Evolutionary conservation across 2,329 filamentous ascomycete genomes (phyloP), one percentile per base, ranked within the genome.

Genomic region (Periglandula ipomoeae): DNA sequence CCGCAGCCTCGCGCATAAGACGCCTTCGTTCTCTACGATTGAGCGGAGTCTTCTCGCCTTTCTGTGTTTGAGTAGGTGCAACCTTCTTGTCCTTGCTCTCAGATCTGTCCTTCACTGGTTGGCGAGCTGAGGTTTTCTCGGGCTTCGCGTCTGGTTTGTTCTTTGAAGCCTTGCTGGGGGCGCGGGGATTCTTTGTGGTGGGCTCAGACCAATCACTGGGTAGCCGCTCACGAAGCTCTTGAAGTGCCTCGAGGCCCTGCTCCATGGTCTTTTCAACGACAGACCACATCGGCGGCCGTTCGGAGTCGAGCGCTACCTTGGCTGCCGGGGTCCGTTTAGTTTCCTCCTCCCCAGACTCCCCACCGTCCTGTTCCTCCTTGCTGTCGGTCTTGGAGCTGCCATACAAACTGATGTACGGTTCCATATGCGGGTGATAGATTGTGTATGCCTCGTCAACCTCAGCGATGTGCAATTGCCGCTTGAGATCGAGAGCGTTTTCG

Each of bases 371-470:
- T 7, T 68, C 69, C 47, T 71, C 67, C 15, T 65, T 68, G 3
- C 68, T 69, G 45, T 70, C 65, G 2, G 55, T 52, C 50, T 60
- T 54, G 37, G 55, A 52, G 49, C 56, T 56, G 55, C 76, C 70
- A 55, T 82, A 84, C 15, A 85, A 61, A 56, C 79, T 81, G 54
- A 86, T 73, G 65, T 93, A 93, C 20, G 75, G 71, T 63, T 87
- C 81, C 58, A 82, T 72, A 40, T 86, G 77, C 1, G 87, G 87
- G 53, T 79, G 86, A 64, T 83, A 85, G 47, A 79, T 75, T 1
- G 86, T 80, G 61, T 93, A 93, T 57, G 87, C 82, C 53, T 86
- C 70, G 60, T 91, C 87, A 11, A 90, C 78, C 60, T 89, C 78
- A 23, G 81, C 80, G 22, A 79, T 71, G 61, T 87, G 83, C n/a